A percentile compares a stretch with the other conserved stretches of the same genome.
These are phyloP conservation scores for Suhomyces sp. DNA, from an alignment of 805 yeast genomes.

Conservation along the genomic window DNA sequence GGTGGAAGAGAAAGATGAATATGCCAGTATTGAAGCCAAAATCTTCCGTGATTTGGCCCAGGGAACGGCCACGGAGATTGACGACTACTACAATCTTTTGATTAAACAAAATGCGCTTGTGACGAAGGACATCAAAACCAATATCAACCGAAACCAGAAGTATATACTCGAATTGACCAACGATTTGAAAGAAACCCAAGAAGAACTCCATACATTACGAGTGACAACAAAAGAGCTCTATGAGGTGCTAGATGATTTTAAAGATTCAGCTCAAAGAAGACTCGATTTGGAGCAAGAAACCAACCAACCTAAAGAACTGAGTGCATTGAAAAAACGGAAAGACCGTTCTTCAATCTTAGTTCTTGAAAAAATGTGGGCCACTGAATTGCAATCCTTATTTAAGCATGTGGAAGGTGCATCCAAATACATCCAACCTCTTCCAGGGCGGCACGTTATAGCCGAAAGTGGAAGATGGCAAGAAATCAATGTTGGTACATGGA, in stretches of 20 bases:
- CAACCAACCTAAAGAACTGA: conserved; percentile 7
- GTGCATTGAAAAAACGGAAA: conserved; percentile 24
- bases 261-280: conserved; percentile 58
- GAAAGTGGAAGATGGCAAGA: conserved; percentile 88
- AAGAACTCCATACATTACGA: conserved; percentile 62
- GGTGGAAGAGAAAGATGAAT: conserved; percentile 8
- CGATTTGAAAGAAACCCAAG: conserved; percentile 62
- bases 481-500: conserved; percentile 80
- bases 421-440: conserved; percentile 66
- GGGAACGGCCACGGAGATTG: conserved; percentile 72
- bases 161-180: conserved; percentile 58
- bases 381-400: conserved; percentile 65
- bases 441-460: conserved; percentile 76
- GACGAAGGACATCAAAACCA: conserved; percentile 55
- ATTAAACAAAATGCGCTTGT: conserved; percentile 48
- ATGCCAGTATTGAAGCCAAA: conserved; percentile 11
- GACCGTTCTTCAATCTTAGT: conserved; percentile 72
- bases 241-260: conserved; percentile 57
- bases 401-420: conserved; percentile 91
- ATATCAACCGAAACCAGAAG: conserved; percentile 61
- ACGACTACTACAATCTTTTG: conserved; percentile 61
- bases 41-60: conserved; percentile 47
- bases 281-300: conserved; percentile 45
- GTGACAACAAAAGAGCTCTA: conserved; percentile 58
- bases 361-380: conserved; percentile 79